Percentiles rank a stretch among this genome's conserved stretches.
These are phyloP conservation scores for Aspergillus ochraceus DNA, from an alignment of 2,329 filamentous ascomycete species.

Conservation along the genomic window DNA sequence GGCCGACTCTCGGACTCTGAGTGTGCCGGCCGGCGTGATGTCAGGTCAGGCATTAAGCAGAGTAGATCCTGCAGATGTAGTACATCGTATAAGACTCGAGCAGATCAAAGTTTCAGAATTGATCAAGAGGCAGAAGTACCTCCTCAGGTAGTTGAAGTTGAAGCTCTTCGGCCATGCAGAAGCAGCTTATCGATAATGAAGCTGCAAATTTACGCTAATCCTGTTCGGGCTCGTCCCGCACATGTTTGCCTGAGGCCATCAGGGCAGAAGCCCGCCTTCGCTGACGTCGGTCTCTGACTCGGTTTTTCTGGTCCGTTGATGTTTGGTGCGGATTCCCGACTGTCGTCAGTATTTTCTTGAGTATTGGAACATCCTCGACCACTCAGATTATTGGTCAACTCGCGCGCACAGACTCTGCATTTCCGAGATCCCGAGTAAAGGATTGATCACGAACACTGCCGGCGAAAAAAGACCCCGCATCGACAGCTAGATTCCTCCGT, in stretches of 20 bases:
- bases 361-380: neutral
- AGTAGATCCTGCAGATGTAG: neutral
- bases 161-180: too few relatives aligned
- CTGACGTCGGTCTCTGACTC: neutral
- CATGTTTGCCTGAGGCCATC: conserved; percentile 11
- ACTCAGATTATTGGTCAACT: neutral
- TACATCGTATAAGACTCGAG: neutral
- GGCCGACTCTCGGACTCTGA: neutral
- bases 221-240: conserved; percentile 17
- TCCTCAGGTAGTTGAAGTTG: too few relatives aligned
- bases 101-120: neutral
- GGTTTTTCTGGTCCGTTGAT: neutral
- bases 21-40: neutral
- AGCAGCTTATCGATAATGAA: conserved; percentile 24
- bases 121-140: too few relatives aligned
- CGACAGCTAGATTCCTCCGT: neutral
- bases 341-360: neutral
- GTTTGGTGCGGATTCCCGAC: neutral
- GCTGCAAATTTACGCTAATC: conserved; percentile 7
- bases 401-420: neutral
- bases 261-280: neutral
- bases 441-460: neutral
- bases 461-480: neutral
- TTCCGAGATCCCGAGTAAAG: neutral
- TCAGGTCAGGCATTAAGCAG: neutral